These are phyloP conservation scores for Aspergillus pseudonomiae DNA, from an alignment of 2,329 filamentous ascomycete species.

Conservation along the genomic window DNA sequence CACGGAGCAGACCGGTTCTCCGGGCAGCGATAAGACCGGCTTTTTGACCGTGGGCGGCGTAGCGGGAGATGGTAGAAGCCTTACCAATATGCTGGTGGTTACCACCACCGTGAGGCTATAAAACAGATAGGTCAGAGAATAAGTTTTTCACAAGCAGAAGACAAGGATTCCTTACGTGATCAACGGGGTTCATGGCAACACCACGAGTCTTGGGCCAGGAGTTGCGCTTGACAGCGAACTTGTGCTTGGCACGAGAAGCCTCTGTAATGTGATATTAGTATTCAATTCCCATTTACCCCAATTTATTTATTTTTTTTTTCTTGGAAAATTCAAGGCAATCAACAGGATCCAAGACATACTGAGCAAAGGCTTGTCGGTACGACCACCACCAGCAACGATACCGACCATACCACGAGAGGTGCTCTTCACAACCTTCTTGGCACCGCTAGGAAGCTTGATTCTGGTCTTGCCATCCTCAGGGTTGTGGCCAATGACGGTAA, in stretches of 20 bases:
- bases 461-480: slow-evolving; percentile 99
- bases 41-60: slow-evolving; percentile 98
- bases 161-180: slow-evolving; percentile 68
- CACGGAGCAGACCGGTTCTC: slow-evolving; percentile 99
- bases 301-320: no score
- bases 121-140: slow-evolving; percentile 25
- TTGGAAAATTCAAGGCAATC: not conserved
- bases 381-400: slow-evolving; percentile 98
- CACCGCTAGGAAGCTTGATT: slow-evolving; percentile 97
- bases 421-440: slow-evolving; percentile 98
- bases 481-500: slow-evolving; percentile 97
- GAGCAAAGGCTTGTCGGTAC: slow-evolving; percentile 98
- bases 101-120: slow-evolving; percentile 88
- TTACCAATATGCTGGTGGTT: slow-evolving; percentile 99
- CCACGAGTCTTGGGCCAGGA: slow-evolving; percentile 99
- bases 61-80: slow-evolving; percentile 98
- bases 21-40: slow-evolving; percentile 99
- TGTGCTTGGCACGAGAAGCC: slow-evolving; percentile 99
- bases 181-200: slow-evolving; percentile 99
- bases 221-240: slow-evolving; percentile 99
- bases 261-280: slow-evolving; percentile 62
- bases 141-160: not conserved
- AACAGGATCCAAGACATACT: slow-evolving; percentile 59
- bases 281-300: not conserved
- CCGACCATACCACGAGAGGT: slow-evolving; percentile 96